Base-by-base conservation (phyloP, 176 grass and related monocot species). In the Cenchrus purpureus region DNA sequence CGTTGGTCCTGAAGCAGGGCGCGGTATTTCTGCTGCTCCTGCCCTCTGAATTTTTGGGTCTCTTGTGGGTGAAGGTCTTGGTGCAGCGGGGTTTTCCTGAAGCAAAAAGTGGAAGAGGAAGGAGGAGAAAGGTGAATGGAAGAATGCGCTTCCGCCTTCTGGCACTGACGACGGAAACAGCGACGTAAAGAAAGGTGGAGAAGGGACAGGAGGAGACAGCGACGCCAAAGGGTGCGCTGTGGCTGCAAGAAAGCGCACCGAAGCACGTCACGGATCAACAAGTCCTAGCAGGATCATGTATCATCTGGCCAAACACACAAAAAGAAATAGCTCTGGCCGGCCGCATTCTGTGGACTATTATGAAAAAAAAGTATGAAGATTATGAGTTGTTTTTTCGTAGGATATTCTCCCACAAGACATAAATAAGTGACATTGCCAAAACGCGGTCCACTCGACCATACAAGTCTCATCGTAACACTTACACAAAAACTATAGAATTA, bases 111-210 rank as follows among this genome's bases (percentile, higher is more conserved):
- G 65, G 64, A 20, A 15, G 46, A 11, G 17, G 17, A 5, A 12
- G 17, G 12, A 67, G 48, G 65, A 67, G 32, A 43, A 44, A 31
- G 20, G 12, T 2, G 14, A 61, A 51, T 37, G 40, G 46, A 76
- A 61, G 20, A 20, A 77, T 82, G 52, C 52, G 14, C 45, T 46
- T 46, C 45, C 8, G 58, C 7, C 58, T 68, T 48, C 51, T 40
- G 67, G 42, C n/a, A 32, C 15, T 22, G 22, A 49, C 78, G 68
- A 86, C 52, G 10, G 77, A 70, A 56, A 79, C 65, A 61, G 46
- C 19, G 3, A 11, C 55, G 56, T 10, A 67, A 48, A 68, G 62
- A 69, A 65, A 46, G 40, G 78, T 4, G 3, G 19, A n/a, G 63
- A 69, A 62, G 6, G 10, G 68, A 73, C 49, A 1, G 22, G 43